Evolutionary conservation across 805 yeast species (phyloP), one percentile per base, ranked within the genome.

Genomic region (Candida sonorensis): DNA sequence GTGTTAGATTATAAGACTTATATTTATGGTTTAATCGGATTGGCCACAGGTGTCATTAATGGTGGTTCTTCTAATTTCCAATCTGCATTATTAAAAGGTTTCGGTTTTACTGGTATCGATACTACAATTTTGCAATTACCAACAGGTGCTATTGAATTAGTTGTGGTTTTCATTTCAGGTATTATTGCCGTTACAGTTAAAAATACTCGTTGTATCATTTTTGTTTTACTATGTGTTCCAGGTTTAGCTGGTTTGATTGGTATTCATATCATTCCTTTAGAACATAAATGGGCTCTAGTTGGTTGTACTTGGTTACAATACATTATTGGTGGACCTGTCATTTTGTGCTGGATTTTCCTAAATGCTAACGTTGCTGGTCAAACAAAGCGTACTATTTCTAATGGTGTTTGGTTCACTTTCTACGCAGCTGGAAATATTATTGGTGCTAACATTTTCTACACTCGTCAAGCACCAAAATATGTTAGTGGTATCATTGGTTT

Each of bases 361-460:
- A 31, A 38, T 27, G 40, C 79, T 27, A 77, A 75, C 44, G 72
- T 80, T 8, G 75, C 82, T 1, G 82, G 82, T 4, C 69, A 72
- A 27, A 72, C 78, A 3, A 76, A 75, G 44, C 62, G 75, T 38
- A 51, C 74, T 13, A 64, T 67, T 21, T 51, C 79, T 27, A 68
- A 67, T 41, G 75, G 70, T 8, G 45, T 66, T 16, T 72, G 77
- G 5, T 69, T 76, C 69, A 60, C 72, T 33, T 69, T 67, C 11
- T 75, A 72, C 45, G 71, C 75, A 11, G 53, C 72, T 18, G 72
- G 77, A 7, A 66, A 76, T 42, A 56, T 80, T 37, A 58, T 74
- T 28, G 83, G 81, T 1, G 81, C 84, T 2, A 80, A 76, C 45
- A 53, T 75, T 44, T 76, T 77, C 53, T 66, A 71, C 42, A 62